A percentile compares a stretch with the other conserved stretches of the same genome.
Conservation (phyloP, 106 monocot genomes). For the Allium sativum region DNA sequence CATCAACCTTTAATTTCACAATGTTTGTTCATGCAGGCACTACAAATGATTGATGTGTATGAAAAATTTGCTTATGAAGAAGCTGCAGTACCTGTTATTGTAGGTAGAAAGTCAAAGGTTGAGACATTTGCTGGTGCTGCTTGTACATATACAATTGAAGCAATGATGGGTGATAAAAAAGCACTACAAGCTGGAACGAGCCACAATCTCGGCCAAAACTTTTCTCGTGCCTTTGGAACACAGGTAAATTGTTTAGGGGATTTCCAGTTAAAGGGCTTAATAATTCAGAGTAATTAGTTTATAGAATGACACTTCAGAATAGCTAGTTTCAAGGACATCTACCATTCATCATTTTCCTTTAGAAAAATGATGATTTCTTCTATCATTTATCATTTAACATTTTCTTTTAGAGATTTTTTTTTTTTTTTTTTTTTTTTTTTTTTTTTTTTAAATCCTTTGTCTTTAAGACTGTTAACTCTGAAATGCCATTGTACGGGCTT, state of each 20-base stretch:
- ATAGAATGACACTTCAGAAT: no score
- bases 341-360: no score
- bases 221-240: conserved; percentile 96
- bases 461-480: no score
- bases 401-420: no score
- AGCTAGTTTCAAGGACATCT: no score
- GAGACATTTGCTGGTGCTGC: conserved; percentile 97
- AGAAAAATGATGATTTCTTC: no score
- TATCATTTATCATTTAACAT: no score
- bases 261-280: not conserved
- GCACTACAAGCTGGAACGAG: conserved; percentile 99
- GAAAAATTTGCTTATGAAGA: conserved; percentile 87
- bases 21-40: conserved; percentile 39
- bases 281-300: no score
- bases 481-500: no score
- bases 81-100: conserved; percentile 98
- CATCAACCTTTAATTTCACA: no score
- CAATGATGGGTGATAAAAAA: conserved; percentile 99
- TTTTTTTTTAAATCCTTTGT: no score
- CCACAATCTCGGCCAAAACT: conserved; percentile 96
- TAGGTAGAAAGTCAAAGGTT: conserved; percentile 76
- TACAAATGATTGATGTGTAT: conserved; percentile 98
- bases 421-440: no score
- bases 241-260: conserved; percentile 31
- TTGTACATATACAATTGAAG: conserved; percentile 95